Evolutionary conservation across 1,139 yeast species (phyloP).

Genomic region (Taphrina sp.): DNA sequence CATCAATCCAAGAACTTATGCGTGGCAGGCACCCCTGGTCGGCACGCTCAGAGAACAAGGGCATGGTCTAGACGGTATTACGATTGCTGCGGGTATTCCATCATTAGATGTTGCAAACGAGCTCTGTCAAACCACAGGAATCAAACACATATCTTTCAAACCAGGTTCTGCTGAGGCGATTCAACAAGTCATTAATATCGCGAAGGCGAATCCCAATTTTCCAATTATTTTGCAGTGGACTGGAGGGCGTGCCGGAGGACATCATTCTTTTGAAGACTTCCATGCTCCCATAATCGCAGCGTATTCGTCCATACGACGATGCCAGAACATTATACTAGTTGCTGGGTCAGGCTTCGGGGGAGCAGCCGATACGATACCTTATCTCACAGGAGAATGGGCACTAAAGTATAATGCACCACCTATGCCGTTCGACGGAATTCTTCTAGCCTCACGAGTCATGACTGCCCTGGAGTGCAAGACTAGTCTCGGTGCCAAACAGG

Average conservation of each 20-base stretch:
- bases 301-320: slow-evolving; percentile 92
- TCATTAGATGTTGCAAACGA: slow-evolving; percentile 95
- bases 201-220: slow-evolving; percentile 92
- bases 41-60: slow-evolving; percentile 85
- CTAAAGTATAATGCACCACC: slow-evolving; percentile 81
- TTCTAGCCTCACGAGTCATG: slow-evolving; percentile 96
- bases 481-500: slow-evolving; percentile 87
- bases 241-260: slow-evolving; percentile 99
- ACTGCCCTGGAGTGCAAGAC: slow-evolving; percentile 95
- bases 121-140: slow-evolving; percentile 85
- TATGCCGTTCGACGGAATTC: slow-evolving; percentile 98
- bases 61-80: slow-evolving; percentile 90
- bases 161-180: slow-evolving; percentile 97
- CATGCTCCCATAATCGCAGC: slow-evolving; percentile 94
- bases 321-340: slow-evolving; percentile 78
- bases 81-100: slow-evolving; percentile 99
- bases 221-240: slow-evolving; percentile 99
- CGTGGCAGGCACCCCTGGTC: slow-evolving; percentile 97
- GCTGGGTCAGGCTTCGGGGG: slow-evolving; percentile 99
- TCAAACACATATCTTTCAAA: slow-evolving; percentile 91
- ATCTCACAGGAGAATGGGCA: slow-evolving; percentile 96
- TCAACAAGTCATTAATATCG: slow-evolving; percentile 79
- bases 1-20: slow-evolving; percentile 95
- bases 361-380: slow-evolving; percentile 93
- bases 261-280: slow-evolving; percentile 98